Percentiles rank a stretch among this genome's conserved stretches.
phyloP scores from a whole-genome alignment of 2,329 filamentous ascomycete species.

The Alternaria conjuncta region DNA sequence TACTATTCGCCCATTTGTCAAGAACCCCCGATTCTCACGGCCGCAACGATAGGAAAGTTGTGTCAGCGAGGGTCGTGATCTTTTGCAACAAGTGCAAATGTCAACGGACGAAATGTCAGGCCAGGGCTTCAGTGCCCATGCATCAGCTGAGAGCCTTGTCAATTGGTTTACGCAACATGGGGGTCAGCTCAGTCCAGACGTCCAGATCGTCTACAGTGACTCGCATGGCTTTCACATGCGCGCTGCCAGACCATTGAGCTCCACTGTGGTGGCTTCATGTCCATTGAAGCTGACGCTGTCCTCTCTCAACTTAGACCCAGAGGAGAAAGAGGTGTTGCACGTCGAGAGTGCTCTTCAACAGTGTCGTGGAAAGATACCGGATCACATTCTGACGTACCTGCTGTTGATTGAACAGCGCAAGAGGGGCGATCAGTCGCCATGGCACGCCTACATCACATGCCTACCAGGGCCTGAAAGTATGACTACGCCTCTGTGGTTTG shows the following conservation, averaged over 20 bases:
- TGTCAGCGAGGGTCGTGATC: conserved; percentile 4
- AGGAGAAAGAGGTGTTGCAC: conserved; percentile 30
- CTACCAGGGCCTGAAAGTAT: conserved; percentile 41
- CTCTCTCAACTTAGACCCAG: conserved; percentile 43
- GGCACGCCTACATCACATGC: conserved; percentile 46
- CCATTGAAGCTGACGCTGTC: conserved; percentile 46
- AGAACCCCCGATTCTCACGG: background rate
- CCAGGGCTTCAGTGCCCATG: conserved; percentile 15
- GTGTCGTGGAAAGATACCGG: conserved; percentile 35
- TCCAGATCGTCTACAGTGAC: conserved; percentile 35
- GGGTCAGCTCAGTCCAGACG: conserved; percentile 39
- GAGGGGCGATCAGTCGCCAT: conserved; percentile 36
- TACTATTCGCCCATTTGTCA: background rate
- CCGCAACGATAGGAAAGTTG: conserved; percentile 13
- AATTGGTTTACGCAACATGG: conserved; percentile 42
- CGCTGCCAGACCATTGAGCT: conserved; percentile 26
- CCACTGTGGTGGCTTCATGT: conserved; percentile 36
- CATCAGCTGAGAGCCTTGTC: conserved; percentile 27
- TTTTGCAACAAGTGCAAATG: background rate
- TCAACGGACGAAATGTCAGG: conserved; percentile 3
- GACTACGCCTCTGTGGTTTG: conserved; percentile 49
- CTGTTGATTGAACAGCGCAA: conserved; percentile 45
- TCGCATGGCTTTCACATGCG: conserved; percentile 42
- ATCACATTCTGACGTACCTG: conserved; percentile 44
- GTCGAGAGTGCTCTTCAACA: conserved; percentile 32